phyloP scores from a whole-genome alignment of 306 rosid species.

The Alnus rubra region DNA sequence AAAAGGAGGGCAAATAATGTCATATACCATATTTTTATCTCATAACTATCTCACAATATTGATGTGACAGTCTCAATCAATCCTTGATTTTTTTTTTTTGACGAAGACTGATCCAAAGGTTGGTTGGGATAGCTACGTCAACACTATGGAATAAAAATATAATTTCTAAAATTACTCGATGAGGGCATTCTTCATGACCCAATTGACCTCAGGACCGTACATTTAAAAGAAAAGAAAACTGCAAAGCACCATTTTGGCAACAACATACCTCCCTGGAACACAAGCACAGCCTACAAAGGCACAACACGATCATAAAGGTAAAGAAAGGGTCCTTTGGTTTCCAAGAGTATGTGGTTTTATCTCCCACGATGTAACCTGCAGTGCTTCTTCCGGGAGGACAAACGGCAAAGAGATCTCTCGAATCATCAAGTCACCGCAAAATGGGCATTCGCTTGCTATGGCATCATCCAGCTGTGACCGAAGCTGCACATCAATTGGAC shows the following conservation, averaged over 20 bases:
- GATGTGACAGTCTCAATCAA: too few relatives aligned
- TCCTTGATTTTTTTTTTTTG: too few relatives aligned
- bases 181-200: background rate
- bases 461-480: conserved; percentile 95
- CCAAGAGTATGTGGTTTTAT: conserved; percentile 61
- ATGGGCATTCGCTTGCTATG: conserved; percentile 93
- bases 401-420: conserved; percentile 88
- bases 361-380: conserved; percentile 79
- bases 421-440: conserved; percentile 90
- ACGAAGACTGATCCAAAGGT: too few relatives aligned
- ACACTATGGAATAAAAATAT: too few relatives aligned
- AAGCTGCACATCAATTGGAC: conserved; percentile 53
- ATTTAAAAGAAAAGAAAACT: background rate
- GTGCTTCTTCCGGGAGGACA: conserved; percentile 63
- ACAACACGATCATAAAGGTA: conserved; percentile 45
- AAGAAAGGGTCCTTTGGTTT: conserved; percentile 66
- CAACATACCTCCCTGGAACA: background rate
- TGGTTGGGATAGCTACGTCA: too few relatives aligned
- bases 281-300: background rate
- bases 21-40: too few relatives aligned
- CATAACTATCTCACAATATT: too few relatives aligned
- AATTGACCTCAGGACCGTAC: background rate
- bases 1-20: too few relatives aligned
- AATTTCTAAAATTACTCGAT: background rate
- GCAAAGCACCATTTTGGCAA: background rate